Evolutionary conservation across 1,284 basidiomycete genomes (phyloP), one percentile per base, ranked within the genome.

Genomic region (Anthracocystis setariae): DNA sequence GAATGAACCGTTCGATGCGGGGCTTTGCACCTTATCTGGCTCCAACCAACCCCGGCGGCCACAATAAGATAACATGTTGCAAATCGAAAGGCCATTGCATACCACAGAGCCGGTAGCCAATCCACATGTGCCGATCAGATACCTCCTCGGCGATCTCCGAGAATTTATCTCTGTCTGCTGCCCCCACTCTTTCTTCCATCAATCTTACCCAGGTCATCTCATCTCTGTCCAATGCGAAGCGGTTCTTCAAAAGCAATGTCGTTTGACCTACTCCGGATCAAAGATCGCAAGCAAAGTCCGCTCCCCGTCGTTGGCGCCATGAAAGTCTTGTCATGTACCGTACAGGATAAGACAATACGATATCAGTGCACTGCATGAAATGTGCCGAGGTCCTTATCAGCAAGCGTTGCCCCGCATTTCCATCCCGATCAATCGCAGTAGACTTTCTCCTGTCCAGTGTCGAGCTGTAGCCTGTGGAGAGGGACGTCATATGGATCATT

Each of bases 101-200:
- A 45, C 15, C 54, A 24, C 17, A 50, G 37, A 49, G 24, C 18
- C 18, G 37, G 61, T 17, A 40, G 3, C 62, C 62, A 65, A 65
- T 55, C 15, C n/a, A 45, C 48, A 27, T 10, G 10, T 10, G 15
- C 20, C 12, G 4, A 43, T 23, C 5, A 13, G 17, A 39, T 17
- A 2, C 9, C 4, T 8, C 56, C 20, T 59, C 65, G 65, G 65
- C 65, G 24, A 68, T 68, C 65, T 68, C 65, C 65, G 65, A 62
- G 50, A 39, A 33, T 49, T 61, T 62, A 58, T 62, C 59, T 52
- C 39, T 32, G n/a, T n/a, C n/a, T n/a, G n/a, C n/a, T n/a, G n/a
- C n/a, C 29, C 15, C 27, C 29, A 20, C 40, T 20, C 25, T 18
- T 45, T 9, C 15, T 18, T 18, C 29, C 25, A 23, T 50, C 42